Evolutionary conservation across 371 early-diverging fungal genomes (phyloP).

Genomic region (Ordospora colligata): DNA sequence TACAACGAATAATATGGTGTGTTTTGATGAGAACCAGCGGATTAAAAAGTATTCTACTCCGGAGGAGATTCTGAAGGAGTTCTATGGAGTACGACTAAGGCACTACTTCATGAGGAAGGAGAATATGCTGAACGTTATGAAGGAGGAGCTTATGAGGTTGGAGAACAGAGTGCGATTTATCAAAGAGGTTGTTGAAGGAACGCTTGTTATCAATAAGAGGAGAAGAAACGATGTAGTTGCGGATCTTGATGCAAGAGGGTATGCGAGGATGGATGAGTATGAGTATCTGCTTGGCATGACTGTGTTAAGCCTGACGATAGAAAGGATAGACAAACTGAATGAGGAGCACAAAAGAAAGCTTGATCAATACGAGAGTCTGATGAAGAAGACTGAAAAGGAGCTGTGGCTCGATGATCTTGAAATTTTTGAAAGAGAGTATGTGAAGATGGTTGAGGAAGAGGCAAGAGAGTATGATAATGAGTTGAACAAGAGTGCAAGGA

Average conservation of each 20-base stretch:
- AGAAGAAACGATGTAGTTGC: constrained; percentile 69
- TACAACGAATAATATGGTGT: constrained; percentile 80
- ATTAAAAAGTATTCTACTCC: constrained; percentile 73
- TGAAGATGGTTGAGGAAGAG: constrained; percentile 32
- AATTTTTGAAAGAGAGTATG: constrained; percentile 37
- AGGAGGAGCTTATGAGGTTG: constrained; percentile 68
- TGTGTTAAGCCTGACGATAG: constrained; percentile 76
- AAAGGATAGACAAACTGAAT: constrained; percentile 73
- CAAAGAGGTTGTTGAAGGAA: constrained; percentile 72
- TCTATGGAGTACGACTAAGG: constrained; percentile 73
- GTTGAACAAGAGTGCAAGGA: neutral
- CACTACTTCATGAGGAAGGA: constrained; percentile 84
- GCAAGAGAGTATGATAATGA: constrained; percentile 27
- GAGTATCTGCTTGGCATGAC: constrained; percentile 87
- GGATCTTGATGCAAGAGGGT: constrained; percentile 69
- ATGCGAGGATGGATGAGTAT: constrained; percentile 66
- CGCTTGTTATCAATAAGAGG: constrained; percentile 73
- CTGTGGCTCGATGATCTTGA: constrained; percentile 80
- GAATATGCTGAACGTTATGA: constrained; percentile 66
- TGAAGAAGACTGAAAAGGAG: constrained; percentile 66
- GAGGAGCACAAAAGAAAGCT: constrained; percentile 67
- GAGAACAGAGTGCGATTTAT: constrained; percentile 87
- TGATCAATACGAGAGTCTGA: constrained; percentile 67
- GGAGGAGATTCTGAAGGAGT: constrained; percentile 78
- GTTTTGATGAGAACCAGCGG: constrained; percentile 79